phyloP scores from a whole-genome alignment of 768 basidiomycete species.

The Termitomyces sp. region DNA sequence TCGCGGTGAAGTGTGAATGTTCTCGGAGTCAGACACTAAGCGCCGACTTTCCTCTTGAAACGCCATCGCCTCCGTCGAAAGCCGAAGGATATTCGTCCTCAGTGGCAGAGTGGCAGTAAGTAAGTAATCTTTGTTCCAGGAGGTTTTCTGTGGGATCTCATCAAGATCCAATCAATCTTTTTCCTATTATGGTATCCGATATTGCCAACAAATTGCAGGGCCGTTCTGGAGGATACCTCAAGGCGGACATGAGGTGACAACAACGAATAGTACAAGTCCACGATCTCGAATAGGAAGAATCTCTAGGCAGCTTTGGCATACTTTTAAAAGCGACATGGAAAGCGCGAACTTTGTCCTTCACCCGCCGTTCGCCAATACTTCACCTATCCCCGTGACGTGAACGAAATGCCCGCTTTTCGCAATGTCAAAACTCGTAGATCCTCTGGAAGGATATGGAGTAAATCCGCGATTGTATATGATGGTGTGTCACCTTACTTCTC shows the following conservation, averaged over 20 bases:
- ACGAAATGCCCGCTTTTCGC: constrained; percentile 24
- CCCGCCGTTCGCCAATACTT: background rate
- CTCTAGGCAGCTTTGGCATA: constrained; percentile 3
- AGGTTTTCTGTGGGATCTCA: background rate
- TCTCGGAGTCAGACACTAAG: background rate
- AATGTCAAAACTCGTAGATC: constrained; percentile 18
- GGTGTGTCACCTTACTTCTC: constrained; percentile 14
- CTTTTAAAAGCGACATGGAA: constrained; percentile 18
- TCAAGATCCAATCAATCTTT: constrained; percentile 14
- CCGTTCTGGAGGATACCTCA: constrained; percentile 14
- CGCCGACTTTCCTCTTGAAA: background rate
- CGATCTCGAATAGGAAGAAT: constrained; percentile 20
- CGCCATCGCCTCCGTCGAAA: background rate
- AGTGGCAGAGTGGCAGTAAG: too few species aligned
- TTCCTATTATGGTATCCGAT: constrained; percentile 2
- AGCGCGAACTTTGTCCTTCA: constrained; percentile 3
- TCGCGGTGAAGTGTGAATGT: background rate
- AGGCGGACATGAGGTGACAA: constrained; percentile 26
- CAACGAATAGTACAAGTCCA: constrained; percentile 19
- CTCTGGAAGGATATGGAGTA: constrained; percentile 18
- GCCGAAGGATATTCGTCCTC: background rate
- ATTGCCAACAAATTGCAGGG: constrained; percentile 12
- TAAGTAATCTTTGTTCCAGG: background rate
- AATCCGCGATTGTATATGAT: constrained; percentile 18
- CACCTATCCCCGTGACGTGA: background rate